A percentile compares a stretch with the other conserved stretches of the same genome.
Conservation (phyloP, 345 rosid genomes). For the Angophora floribunda region DNA sequence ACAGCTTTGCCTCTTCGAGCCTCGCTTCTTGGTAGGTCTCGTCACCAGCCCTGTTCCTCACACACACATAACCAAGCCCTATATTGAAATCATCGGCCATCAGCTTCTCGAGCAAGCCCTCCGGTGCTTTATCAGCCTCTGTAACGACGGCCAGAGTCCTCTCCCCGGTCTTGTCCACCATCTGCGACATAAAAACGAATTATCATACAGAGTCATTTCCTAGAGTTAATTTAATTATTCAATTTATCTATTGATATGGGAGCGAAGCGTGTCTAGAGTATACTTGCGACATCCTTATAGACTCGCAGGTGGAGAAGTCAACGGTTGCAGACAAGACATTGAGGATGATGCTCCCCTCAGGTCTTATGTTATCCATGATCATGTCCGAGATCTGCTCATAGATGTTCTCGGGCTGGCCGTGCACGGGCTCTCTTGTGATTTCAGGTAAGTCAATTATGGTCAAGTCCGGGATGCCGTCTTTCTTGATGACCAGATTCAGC, state of each 20-base stretch:
- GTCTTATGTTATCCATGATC: constrained; percentile 33
- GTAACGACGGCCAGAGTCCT: neutral
- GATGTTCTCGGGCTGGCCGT: constrained; percentile 39
- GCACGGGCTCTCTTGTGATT: constrained; percentile 39
- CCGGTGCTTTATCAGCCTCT: too few relatives aligned
- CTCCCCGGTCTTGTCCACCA: constrained; percentile 25
- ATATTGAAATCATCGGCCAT: too few relatives aligned
- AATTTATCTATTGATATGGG: fast-evolving
- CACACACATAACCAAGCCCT: too few relatives aligned
- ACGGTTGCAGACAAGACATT: constrained; percentile 16
- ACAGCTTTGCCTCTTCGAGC: too few relatives aligned
- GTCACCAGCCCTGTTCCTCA: too few relatives aligned
- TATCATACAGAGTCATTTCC: too few relatives aligned
- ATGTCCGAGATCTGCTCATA: constrained; percentile 27
- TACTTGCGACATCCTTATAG: constrained; percentile 19
- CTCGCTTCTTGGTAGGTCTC: too few relatives aligned
- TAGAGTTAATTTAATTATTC: too few relatives aligned
- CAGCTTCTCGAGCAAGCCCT: too few relatives aligned
- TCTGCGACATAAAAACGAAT: neutral
- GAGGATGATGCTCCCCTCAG: constrained; percentile 30
- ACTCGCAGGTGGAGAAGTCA: constrained; percentile 41
- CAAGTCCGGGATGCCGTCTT: constrained; percentile 34
- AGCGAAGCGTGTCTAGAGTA: neutral
- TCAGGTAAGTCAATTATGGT: constrained; percentile 57
- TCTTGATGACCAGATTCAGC: constrained; percentile 34